A percentile compares a stretch with the other conserved stretches of the same genome.
phyloP scores from a whole-genome alignment of 2,329 filamentous ascomycete species.

The Pseudopithomyces maydicus region DNA sequence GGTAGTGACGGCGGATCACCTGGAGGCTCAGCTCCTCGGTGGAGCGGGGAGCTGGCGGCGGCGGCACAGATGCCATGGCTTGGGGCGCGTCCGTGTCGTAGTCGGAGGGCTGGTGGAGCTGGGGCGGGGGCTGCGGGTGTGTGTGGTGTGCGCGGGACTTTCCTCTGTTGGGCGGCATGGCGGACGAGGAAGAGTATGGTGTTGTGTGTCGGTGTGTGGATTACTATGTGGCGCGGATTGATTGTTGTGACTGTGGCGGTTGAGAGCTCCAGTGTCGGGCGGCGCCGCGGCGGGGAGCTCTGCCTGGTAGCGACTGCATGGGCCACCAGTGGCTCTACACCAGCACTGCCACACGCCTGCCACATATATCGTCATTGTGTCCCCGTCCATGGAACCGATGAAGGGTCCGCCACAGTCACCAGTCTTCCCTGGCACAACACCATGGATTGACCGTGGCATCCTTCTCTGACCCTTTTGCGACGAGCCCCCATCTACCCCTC shows the following conservation, averaged over 20 bases:
- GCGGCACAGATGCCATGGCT: constrained; percentile 41
- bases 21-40: constrained; percentile 87
- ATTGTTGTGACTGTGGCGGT: no score
- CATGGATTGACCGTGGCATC: constrained; percentile 9
- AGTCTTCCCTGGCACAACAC: background rate
- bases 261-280: background rate
- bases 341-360: constrained; percentile 1
- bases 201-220: background rate
- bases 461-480: background rate
- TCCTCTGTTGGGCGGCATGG: constrained; percentile 37
- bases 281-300: background rate
- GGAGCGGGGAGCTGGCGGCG: constrained; percentile 60
- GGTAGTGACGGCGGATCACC: constrained; percentile 81
- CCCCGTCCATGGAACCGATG: background rate
- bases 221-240: background rate
- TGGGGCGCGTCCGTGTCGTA: constrained; percentile 56
- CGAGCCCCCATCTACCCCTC: background rate
- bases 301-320: background rate
- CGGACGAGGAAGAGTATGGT: background rate
- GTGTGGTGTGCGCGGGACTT: constrained; percentile 33
- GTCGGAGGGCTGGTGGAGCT: constrained; percentile 58
- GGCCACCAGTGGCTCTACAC: background rate
- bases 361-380: constrained; percentile 6
- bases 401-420: background rate
- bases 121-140: constrained; percentile 43